Percentiles rank a stretch among this genome's conserved stretches.
phyloP scores from a whole-genome alignment of 73 alveolate species.

The Paramecium primaurelia region DNA sequence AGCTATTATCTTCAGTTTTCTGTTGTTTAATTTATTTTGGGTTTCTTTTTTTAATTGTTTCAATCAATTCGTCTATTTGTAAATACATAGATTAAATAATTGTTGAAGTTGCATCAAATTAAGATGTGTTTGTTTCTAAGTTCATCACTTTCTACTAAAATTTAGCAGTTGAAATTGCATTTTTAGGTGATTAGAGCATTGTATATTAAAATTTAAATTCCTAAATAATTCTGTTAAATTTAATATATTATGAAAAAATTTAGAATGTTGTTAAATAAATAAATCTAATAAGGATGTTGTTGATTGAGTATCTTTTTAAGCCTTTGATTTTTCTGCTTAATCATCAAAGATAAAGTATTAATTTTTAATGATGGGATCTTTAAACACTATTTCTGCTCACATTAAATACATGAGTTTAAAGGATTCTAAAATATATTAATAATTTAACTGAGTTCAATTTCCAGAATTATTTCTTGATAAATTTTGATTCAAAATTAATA shows the following conservation, averaged over 20 bases:
- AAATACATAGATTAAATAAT: neutral
- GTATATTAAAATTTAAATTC: neutral
- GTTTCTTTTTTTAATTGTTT: neutral
- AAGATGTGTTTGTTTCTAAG: neutral
- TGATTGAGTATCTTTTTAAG: too few species aligned
- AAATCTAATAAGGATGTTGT: too few species aligned
- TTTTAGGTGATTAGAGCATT: neutral
- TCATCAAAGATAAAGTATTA: too few species aligned
- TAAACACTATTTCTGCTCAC: too few species aligned
- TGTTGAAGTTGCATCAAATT: conserved; percentile 1
- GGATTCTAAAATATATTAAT: too few species aligned
- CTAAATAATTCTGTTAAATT: neutral
- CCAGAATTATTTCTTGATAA: too few species aligned
- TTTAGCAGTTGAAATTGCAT: conserved; percentile 16
- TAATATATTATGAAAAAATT: neutral
- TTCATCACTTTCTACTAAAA: neutral
- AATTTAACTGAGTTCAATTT: too few species aligned
- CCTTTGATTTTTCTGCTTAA: neutral
- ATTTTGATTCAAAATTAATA: too few species aligned
- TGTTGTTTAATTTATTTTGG: neutral
- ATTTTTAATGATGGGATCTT: too few species aligned
- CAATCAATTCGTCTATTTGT: conserved; percentile 6
- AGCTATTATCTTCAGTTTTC: neutral
- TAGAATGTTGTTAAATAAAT: neutral
- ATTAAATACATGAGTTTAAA: too few species aligned